Base-by-base conservation (phyloP, 179 eudicot species). In the Beta macrorhiza region DNA sequence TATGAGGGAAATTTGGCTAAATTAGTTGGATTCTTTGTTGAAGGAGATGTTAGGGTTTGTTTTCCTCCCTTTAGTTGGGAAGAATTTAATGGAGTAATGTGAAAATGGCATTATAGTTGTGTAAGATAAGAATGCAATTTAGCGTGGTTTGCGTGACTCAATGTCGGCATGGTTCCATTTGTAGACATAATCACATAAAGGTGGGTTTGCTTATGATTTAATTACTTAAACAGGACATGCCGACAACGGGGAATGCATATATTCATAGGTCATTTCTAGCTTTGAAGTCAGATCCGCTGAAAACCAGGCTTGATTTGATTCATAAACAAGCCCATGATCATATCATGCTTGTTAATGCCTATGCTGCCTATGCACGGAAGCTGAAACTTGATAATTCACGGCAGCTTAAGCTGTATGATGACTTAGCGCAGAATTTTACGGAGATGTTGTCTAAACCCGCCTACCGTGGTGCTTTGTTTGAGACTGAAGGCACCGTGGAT, bases 251-350 rank as follows among this genome's bases (percentile, higher is more conserved):
- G 55, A 88, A 88, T 80, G 93, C 93, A 1, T 89, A 89, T 83
- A 83, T 93, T 59, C 90, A 86, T n/a, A 81, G 96, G 82, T 86
- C 93, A 42, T 91, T 93, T 86, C 86, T 95, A 61, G 92, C 93
- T 20, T 80, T 91, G 83, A 91, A 90, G 85, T 95, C 98, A 22
- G 95, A 95, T 88, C 98, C 98, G 0, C 76, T 92, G 72, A 93
- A 92, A 85, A 90, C 95, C 70, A 89, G 98, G 84, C 89, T 92
- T 51, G 98, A 91, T 85, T 87, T 93, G 85, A 90, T 92, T 67
- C 81, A 90, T 77, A 89, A 88, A 77, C 98, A 95, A 83, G 98
- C 97, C 8, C 90, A 86, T 77, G 96, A 93, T 87, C 99, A 95
- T 56, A 64, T 91, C n/a, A 93, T 89, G 77, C 92, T 95, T 75